A percentile compares a stretch with the other conserved stretches of the same genome.
These are phyloP conservation scores for Penicillium chermesinum DNA, from an alignment of 495 filamentous ascomycete species.

Conservation along the genomic window DNA sequence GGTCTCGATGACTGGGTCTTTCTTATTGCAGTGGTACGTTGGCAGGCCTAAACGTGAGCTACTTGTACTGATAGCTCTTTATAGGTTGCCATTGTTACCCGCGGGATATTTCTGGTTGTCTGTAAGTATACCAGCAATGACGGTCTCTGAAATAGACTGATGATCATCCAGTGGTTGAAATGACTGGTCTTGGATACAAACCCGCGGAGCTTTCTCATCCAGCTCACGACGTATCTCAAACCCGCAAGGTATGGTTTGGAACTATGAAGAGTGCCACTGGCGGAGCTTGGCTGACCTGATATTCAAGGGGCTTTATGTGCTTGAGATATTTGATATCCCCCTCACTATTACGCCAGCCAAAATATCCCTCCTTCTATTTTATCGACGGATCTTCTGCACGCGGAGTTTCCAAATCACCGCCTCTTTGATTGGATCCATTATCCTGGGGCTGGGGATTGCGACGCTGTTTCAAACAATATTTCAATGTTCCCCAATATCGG, in stretches of 20 bases:
- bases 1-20: too few relatives aligned
- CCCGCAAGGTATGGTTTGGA: slow-evolving; percentile 6
- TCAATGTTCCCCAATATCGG: slow-evolving; percentile 31
- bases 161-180: too few relatives aligned
- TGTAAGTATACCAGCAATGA: too few relatives aligned
- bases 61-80: too few relatives aligned
- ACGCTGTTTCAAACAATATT: slow-evolving; percentile 27
- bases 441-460: slow-evolving; percentile 19
- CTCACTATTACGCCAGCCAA: slow-evolving; percentile 15
- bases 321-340: slow-evolving; percentile 13
- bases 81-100: too few relatives aligned
- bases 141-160: too few relatives aligned
- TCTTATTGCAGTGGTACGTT: too few relatives aligned
- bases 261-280: not conserved
- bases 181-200: too few relatives aligned
- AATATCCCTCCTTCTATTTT: slow-evolving; percentile 35
- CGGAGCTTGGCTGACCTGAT: too few relatives aligned
- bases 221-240: slow-evolving; percentile 2
- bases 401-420: slow-evolving; percentile 22
- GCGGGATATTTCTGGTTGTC: too few relatives aligned
- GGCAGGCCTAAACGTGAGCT: too few relatives aligned
- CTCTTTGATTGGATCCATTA: slow-evolving; percentile 27
- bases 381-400: slow-evolving; percentile 34
- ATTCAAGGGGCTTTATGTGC: slow-evolving; percentile 8
- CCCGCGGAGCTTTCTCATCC: too few relatives aligned